Conservation (phyloP, 768 basidiomycete genomes). For the Mycena vulgaris region DNA sequence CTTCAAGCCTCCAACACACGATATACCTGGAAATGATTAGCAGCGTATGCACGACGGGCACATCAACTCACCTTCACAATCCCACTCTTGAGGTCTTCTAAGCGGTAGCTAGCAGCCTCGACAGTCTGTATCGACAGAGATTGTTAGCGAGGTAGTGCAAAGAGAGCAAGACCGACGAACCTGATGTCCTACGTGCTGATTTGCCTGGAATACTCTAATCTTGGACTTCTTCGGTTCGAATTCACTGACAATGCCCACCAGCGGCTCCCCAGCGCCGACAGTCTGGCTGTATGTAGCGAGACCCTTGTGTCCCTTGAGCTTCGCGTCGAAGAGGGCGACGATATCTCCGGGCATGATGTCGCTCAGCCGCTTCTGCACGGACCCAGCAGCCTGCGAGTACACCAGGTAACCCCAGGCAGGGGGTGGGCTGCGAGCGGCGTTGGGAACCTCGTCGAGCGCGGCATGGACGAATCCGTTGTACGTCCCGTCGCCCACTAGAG, state of each 20-base stretch:
- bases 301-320: slow-evolving; percentile 84
- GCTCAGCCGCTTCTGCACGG: slow-evolving; percentile 80
- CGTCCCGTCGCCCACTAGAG: slow-evolving; percentile 88
- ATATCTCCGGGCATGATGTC: slow-evolving; percentile 93
- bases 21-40: slow-evolving; percentile 21
- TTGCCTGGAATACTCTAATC: slow-evolving; percentile 88
- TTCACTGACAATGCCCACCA: slow-evolving; percentile 85
- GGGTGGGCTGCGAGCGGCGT: slow-evolving; percentile 60
- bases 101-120: slow-evolving; percentile 86
- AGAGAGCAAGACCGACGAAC: slow-evolving; percentile 57
- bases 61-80: slow-evolving; percentile 73
- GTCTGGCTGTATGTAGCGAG: slow-evolving; percentile 80
- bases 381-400: slow-evolving; percentile 76
- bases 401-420: slow-evolving; percentile 81
- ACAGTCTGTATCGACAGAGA: slow-evolving; percentile 58
- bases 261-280: slow-evolving; percentile 65
- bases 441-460: slow-evolving; percentile 77
- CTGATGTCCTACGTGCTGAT: slow-evolving; percentile 88
- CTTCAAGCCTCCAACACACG: slow-evolving; percentile 31
- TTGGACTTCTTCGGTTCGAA: slow-evolving; percentile 92
- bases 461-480: slow-evolving; percentile 83
- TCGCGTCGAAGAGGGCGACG: slow-evolving; percentile 80
- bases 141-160: slow-evolving; percentile 6
- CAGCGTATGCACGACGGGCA: background rate
- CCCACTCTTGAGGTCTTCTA: slow-evolving; percentile 93